These are phyloP conservation scores for Rhodamnia rubescens DNA, from an alignment of 345 rosid genomes.

Conservation along the genomic window DNA sequence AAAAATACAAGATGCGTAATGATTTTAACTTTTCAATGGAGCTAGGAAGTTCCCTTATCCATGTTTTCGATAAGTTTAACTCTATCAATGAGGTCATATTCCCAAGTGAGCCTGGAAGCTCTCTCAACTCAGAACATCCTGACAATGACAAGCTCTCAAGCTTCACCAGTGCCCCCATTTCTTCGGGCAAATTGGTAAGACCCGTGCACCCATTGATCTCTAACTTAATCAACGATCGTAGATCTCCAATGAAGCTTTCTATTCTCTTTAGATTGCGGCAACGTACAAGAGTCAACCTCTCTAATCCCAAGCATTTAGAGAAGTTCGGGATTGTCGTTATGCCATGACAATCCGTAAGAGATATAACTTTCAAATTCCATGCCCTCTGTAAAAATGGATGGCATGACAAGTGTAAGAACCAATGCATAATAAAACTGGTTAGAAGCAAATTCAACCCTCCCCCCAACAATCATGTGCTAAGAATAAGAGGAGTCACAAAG, in stretches of 20 bases:
- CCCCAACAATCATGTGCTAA: too few species aligned
- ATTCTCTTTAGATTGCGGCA: accelerated
- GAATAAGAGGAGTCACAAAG: too few species aligned
- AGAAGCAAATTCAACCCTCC: too few species aligned
- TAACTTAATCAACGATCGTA: background rate
- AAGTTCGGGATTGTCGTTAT: background rate
- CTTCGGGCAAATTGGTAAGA: background rate
- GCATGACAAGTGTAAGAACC: background rate
- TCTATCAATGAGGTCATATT: background rate
- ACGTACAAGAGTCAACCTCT: background rate
- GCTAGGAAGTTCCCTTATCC: too few species aligned
- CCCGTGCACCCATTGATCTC: accelerated
- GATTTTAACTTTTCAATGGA: background rate
- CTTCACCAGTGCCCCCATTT: background rate
- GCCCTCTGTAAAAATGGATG: background rate
- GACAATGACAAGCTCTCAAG: background rate
- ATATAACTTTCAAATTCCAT: accelerated
- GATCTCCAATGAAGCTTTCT: background rate
- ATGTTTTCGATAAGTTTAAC: too few species aligned
- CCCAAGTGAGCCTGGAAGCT: background rate
- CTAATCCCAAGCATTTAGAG: background rate
- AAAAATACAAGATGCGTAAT: background rate
- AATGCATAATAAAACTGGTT: accelerated
- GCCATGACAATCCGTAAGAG: accelerated
- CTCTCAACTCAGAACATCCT: background rate